Conservation (phyloP, 1,284 basidiomycete species). For the Hymenochaete sp. region DNA sequence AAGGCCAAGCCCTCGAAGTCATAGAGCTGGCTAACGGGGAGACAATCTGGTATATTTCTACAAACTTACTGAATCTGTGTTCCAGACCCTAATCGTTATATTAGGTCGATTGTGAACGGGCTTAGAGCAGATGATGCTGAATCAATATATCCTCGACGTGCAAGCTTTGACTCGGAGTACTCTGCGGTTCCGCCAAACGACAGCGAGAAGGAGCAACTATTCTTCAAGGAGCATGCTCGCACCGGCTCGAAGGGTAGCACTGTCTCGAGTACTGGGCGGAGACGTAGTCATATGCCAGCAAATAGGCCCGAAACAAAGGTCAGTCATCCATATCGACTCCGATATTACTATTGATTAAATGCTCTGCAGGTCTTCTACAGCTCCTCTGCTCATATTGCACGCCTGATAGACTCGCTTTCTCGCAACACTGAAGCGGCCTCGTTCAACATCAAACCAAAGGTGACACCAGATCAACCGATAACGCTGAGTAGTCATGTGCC, state of each 20-base stretch:
- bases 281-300: constrained; percentile 40
- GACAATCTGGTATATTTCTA: constrained; percentile 55
- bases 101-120: constrained; percentile 76
- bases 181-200: constrained; percentile 42
- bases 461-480: too few relatives aligned
- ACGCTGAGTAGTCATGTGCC: constrained; percentile 20
- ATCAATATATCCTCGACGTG: constrained; percentile 54
- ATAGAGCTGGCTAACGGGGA: constrained; percentile 75
- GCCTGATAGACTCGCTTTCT: constrained; percentile 70
- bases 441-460: constrained; percentile 54
- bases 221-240: constrained; percentile 65
- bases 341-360: constrained; percentile 16
- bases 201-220: constrained; percentile 53
- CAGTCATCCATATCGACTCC: constrained; percentile 21
- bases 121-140: constrained; percentile 69
- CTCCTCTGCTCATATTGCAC: constrained; percentile 66
- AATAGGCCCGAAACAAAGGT: constrained; percentile 78
- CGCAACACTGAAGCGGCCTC: constrained; percentile 71
- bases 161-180: constrained; percentile 68
- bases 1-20: constrained; percentile 62
- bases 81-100: not conserved
- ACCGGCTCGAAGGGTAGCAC: constrained; percentile 57
- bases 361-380: constrained; percentile 65
- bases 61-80: constrained; percentile 16
- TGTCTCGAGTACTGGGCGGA: constrained; percentile 48